Conservation (phyloP, 495 filamentous ascomycete species). For the Trichoderma reesei region DNA sequence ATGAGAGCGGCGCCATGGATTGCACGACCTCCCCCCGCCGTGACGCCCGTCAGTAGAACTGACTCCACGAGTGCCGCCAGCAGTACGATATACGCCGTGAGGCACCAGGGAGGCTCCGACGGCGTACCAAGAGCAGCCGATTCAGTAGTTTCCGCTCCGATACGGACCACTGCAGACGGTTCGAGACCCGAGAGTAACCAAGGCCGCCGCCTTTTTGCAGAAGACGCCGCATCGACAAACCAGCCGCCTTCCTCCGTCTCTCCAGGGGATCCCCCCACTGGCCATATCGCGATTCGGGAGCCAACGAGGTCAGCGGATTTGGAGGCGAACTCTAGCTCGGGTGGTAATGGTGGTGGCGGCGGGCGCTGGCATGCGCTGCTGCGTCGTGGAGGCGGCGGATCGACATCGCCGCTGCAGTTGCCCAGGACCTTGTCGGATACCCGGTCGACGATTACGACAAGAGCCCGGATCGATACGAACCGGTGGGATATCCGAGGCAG, state of each 20-base stretch:
- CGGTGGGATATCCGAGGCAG: conserved; percentile 36
- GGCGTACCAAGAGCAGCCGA: conserved; percentile 43
- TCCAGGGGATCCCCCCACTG: neutral
- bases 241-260: neutral
- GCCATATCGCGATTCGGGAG: conserved; percentile 11
- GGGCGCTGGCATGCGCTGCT: conserved; percentile 22
- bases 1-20: conserved; percentile 42
- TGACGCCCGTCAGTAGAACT: conserved; percentile 65
- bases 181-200: conserved; percentile 10
- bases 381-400: conserved; percentile 18
- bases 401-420: neutral
- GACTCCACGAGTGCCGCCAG: conserved; percentile 62
- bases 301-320: conserved; percentile 12
- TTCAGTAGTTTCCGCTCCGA: conserved; percentile 6
- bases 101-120: conserved; percentile 67
- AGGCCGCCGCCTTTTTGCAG: conserved; percentile 12
- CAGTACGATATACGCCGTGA: conserved; percentile 78
- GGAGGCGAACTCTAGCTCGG: neutral
- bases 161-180: conserved; percentile 13
- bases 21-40: conserved; percentile 51
- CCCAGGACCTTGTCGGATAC: neutral
- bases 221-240: neutral
- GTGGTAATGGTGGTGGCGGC: too few relatives aligned
- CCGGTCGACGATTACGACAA: neutral
- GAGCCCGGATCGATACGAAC: conserved; percentile 11